These are phyloP conservation scores for Hypoxylon intermedium DNA, from an alignment of 495 filamentous ascomycete species.

Conservation along the genomic window DNA sequence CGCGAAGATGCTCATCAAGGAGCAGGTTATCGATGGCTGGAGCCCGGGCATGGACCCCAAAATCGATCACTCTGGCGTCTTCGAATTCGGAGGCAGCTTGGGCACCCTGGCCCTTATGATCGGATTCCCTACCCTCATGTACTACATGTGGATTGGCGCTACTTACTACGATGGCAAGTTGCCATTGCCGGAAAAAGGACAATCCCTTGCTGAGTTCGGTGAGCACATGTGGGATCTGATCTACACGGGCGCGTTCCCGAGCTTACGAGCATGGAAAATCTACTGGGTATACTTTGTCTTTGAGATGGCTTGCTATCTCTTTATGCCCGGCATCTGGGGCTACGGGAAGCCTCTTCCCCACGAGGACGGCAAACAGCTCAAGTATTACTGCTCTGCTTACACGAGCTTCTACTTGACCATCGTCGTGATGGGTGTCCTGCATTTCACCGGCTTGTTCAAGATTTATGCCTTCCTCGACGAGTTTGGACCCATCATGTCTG, in stretches of 20 bases:
- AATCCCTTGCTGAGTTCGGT: slow-evolving; percentile 72
- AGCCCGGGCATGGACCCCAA: slow-evolving; percentile 73
- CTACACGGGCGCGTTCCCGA: slow-evolving; percentile 82
- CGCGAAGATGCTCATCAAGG: slow-evolving; percentile 29
- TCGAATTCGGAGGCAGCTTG: slow-evolving; percentile 86
- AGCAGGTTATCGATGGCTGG: slow-evolving; percentile 70
- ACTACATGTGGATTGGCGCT: slow-evolving; percentile 98
- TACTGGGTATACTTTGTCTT: slow-evolving; percentile 93
- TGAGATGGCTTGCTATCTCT: slow-evolving; percentile 80
- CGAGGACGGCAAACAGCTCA: slow-evolving; percentile 79
- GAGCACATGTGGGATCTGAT: slow-evolving; percentile 70
- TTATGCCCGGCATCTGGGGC: slow-evolving; percentile 81
- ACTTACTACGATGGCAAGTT: slow-evolving; percentile 87
- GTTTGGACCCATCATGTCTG: slow-evolving; percentile 88
- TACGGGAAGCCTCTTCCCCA: slow-evolving; percentile 88
- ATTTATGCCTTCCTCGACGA: slow-evolving; percentile 95
- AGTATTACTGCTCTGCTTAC: slow-evolving; percentile 92
- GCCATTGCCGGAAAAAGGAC: slow-evolving; percentile 68
- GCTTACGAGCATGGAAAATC: slow-evolving; percentile 79
- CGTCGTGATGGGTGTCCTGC: slow-evolving; percentile 67
- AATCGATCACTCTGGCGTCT: slow-evolving; percentile 79
- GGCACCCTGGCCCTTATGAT: slow-evolving; percentile 87
- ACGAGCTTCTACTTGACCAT: slow-evolving; percentile 89
- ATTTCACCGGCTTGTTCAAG: slow-evolving; percentile 83
- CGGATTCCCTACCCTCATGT: slow-evolving; percentile 92